Base-by-base conservation (phyloP, 2,329 filamentous ascomycete species). In the Aureobasidium uvarum region DNA sequence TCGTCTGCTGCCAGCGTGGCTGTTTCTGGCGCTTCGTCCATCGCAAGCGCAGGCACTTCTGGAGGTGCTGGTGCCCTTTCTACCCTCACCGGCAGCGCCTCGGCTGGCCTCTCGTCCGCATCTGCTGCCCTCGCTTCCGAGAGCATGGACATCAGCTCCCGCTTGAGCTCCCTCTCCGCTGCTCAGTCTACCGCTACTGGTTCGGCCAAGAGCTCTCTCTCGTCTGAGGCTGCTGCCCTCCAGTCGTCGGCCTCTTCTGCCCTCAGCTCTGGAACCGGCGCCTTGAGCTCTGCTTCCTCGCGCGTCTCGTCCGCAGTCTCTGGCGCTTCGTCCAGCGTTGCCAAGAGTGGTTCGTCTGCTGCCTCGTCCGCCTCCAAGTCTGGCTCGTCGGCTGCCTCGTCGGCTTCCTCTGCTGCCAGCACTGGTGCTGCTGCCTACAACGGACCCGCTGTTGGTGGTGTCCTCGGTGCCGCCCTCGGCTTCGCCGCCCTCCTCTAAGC, bases 401-500 rank as follows among this genome's bases (percentile, higher is more conserved):
- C 20, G 1, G 64, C 56, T 28, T 60, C 55, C 18, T 56, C 58
- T 5, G 60, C 50, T 36, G 23, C 48, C n/a, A 63, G 52, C 51
- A 56, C 59, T 45, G 65, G 41, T 64, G 66, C 13, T 13, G 60
- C 66, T 60, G 45, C 62, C 25, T 36, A 43, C 52, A 43, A 55
- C 20, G 48, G 46, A n/a, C 64, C 51, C 20, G 62, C 60, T 43
- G 59, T 64, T 5, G 62, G 41, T 46, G 66, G 46, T 67, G 55
- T 50, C 48, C 38, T 60, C 16, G 62, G 46, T 65, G 66, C 66
- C 23, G 62, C 50, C 38, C 62, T 64, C 13, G 66, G 66, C 62
- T 51, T 67, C 46, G 66, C 66, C 36, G 66, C 66, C 10, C 41
- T 67, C 46, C 54, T 65, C 63, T 64, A 64, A 64, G 50, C 60